Evolutionary conservation across 176 grass and related monocot species (phyloP).

Genomic region (Phoenix dactylifera): DNA sequence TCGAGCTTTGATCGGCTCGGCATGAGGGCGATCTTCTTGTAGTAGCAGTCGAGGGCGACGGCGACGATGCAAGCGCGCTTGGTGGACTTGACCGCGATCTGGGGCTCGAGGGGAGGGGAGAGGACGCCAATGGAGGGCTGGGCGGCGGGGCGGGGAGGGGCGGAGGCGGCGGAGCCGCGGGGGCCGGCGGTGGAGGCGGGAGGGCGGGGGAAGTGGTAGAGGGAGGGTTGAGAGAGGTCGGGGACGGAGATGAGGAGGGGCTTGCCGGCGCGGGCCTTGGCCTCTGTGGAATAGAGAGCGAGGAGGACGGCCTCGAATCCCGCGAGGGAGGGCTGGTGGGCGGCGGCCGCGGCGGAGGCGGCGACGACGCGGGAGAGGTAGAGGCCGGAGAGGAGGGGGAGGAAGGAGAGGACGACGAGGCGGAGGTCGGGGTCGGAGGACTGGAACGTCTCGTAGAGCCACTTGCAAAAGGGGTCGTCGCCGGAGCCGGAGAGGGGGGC

Average conservation of each 20-base stretch:
- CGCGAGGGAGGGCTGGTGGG: constrained; percentile 30
- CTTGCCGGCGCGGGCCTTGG: constrained; percentile 68
- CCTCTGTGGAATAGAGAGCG: constrained; percentile 75
- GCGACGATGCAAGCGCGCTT: constrained; percentile 80
- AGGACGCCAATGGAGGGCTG: constrained; percentile 55
- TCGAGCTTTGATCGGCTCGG: constrained; percentile 79
- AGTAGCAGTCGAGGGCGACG: constrained; percentile 65
- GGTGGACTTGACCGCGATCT: constrained; percentile 79
- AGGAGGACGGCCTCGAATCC: constrained; percentile 97
- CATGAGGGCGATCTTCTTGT: constrained; percentile 77
- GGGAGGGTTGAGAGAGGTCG: constrained; percentile 44
- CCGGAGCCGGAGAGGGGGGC: constrained; percentile 54
- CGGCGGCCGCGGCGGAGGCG: constrained; percentile 20
- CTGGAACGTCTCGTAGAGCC: constrained; percentile 95
- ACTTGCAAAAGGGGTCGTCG: constrained; percentile 75
- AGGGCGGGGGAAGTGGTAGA: constrained; percentile 13
- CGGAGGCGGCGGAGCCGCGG: constrained; percentile 46
- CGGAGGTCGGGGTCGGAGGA: constrained; percentile 87
- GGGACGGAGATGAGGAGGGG: constrained; percentile 76
- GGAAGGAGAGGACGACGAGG: constrained; percentile 73
- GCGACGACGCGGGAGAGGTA: constrained; percentile 72
- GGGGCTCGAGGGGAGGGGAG: constrained; percentile 76
- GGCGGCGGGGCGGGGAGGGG: constrained; percentile 26
- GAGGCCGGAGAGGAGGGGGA: constrained; percentile 79
- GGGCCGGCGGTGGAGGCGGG: constrained; percentile 24